Percentiles rank a stretch among this genome's conserved stretches.
Conservation (phyloP, 352 stramenopile genomes). For the Phytophthora podocarpi region DNA sequence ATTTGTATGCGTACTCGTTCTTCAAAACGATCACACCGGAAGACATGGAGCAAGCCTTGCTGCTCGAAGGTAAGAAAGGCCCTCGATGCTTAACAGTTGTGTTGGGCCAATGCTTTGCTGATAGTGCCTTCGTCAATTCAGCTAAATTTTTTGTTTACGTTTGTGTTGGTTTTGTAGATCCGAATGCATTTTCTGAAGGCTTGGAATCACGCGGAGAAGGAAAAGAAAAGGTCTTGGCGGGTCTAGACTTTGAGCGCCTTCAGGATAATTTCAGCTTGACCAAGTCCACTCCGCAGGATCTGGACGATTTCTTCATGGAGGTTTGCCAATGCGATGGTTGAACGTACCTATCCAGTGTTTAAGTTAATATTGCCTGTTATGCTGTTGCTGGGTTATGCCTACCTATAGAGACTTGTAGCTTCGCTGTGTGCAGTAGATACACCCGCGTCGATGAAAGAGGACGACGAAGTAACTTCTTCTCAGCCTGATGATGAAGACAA, state of each 20-base stretch:
- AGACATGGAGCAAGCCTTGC: slow-evolving; percentile 62
- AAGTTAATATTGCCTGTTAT: background rate
- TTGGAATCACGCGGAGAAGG: slow-evolving; percentile 9
- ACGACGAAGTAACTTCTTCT: background rate
- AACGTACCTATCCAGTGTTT: background rate
- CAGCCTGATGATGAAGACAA: slow-evolving; percentile 31
- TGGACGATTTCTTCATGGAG: slow-evolving; percentile 60
- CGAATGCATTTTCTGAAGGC: slow-evolving; percentile 21
- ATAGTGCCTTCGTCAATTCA: background rate
- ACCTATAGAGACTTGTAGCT: slow-evolving; percentile 39
- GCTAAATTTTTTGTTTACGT: background rate
- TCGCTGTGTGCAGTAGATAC: slow-evolving; percentile 28
- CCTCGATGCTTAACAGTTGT: background rate
- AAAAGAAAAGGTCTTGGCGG: slow-evolving; percentile 2
- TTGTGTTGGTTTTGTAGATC: slow-evolving; percentile 21
- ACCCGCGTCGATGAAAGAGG: slow-evolving; percentile 7
- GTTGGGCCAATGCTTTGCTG: background rate
- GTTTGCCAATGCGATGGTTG: slow-evolving; percentile 17
- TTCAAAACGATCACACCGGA: slow-evolving; percentile 64
- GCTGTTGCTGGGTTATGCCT: background rate
- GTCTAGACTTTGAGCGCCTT: slow-evolving; percentile 17
- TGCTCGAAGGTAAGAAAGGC: slow-evolving; percentile 58
- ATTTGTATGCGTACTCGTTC: slow-evolving; percentile 60
- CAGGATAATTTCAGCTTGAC: slow-evolving; percentile 27
- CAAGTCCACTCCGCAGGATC: slow-evolving; percentile 13